Base-by-base conservation (phyloP, 768 basidiomycete genomes). In the Lyophyllum shimeji region DNA sequence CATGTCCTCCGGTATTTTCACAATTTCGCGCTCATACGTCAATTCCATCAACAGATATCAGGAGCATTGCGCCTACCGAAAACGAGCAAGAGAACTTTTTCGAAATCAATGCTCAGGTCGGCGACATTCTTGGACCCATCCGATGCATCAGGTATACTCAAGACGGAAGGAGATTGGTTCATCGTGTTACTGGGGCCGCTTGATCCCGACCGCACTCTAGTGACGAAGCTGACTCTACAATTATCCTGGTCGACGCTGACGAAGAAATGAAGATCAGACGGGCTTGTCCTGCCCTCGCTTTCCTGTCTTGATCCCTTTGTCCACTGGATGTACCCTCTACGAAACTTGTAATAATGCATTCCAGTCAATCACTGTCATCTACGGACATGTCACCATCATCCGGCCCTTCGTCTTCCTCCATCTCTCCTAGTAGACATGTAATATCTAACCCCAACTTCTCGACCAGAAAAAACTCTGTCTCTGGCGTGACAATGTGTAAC, bases 401-500 rank as follows among this genome's bases (percentile, higher is more conserved):
- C 37, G 27, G 20, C n/a, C 42, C 45, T 11, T 34, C 20, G 31
- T 46, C 34, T 13, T 24, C 29, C 9, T 45, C 52, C 9, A 3
- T 15, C 13, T 34, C 52, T 20, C 52, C 33, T 25, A 21, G 29
- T 23, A 34, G 29, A 18, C 15, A 23, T 46, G 34, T 39, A 15
- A 39, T 39, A 25, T 40, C 45, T 37, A 49, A 43, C 7, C 46
- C 53, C 12, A 49, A 15, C 53, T 55, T 55, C 29, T 55, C 27
- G 1, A 55, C n/a, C 25, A 55, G 24, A 21, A 56, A 56, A 29
- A 13, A 52, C 15, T 5, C n/a, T 20, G 18, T 31, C 0, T 46
- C 25, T 42, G 45, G 55, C 2, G 21, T 34, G 7, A 15, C 24
- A n/a, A 56, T n/a, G n/a, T n/a, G n/a, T n/a, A n/a, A n/a, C n/a